Evolutionary conservation across 345 rosid species (phyloP), one percentile per base, ranked within the genome.

Genomic region (Citrus trifoliata): DNA sequence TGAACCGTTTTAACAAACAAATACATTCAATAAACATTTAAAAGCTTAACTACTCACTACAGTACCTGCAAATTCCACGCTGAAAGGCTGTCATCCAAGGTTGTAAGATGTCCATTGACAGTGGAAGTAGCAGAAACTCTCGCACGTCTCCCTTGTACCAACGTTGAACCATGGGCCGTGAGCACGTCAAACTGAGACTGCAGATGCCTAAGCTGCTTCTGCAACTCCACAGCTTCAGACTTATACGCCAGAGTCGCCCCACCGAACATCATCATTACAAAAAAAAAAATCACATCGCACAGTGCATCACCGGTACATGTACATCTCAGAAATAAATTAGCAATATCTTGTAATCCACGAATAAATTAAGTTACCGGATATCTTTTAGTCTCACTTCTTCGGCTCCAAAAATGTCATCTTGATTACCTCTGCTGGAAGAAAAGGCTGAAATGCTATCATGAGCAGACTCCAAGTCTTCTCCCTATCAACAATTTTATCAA

Each of bases 401-500:
- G 2, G 97, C 88, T 55, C 98, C 98, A 70, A 94, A 94, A 75
- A 94, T 97, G 0, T 93, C 97, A 84, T 94, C 99, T 84, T 94
- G 97, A 70, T 94, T 83, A 80, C 91, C 97, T 80, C 91, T 89
- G 82, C 97, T 83, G 2, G 94, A 88, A 21, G 97, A 91, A 83
- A 96, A 94, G 14, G 97, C 95, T 13, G 97, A 96, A 76, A 94
- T 94, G 84, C 98, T 94, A 83, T 90, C 99, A 79, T 85, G 93
- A 53, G 99, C 99, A 77, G 84, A 93, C 70, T 96, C 99, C 85
- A 93, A 89, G 82, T 96, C 98, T 58, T 91, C 97, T 8, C 97
- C 97, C 98, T 94, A 78, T 67, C 62, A 38, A 67, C 7, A 38
- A 40, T 35, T 1, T 48, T 14, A 16, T 16, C 55, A 48, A 40